These are phyloP conservation scores for Mucuna pruriens DNA, from an alignment of 306 rosid species.

Conservation along the genomic window DNA sequence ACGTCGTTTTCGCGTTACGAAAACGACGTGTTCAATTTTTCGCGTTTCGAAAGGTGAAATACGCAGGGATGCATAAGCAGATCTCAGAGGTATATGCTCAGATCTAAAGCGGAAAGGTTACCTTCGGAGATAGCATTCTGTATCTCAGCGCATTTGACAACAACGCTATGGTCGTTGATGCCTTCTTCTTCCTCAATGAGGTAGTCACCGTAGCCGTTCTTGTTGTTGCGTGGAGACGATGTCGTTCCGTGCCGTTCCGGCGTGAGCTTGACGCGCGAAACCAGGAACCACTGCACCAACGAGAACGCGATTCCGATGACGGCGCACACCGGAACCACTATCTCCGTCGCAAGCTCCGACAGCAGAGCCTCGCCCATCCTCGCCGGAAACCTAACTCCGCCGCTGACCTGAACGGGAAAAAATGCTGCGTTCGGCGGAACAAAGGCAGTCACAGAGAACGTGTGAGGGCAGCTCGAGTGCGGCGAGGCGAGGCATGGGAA, in stretches of 20 bases:
- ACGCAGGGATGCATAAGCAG: not conserved
- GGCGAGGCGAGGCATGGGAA: not conserved
- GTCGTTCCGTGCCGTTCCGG: constrained; percentile 52
- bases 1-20: not conserved
- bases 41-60: not conserved
- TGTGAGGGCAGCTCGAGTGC: constrained; percentile 1
- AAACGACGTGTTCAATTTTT: not conserved
- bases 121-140: constrained; percentile 85
- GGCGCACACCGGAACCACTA: constrained; percentile 66
- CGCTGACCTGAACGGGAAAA: constrained; percentile 1
- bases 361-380: constrained; percentile 60
- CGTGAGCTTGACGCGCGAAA: constrained; percentile 72
- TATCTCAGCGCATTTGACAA: constrained; percentile 74
- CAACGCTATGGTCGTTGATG: constrained; percentile 69
- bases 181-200: constrained; percentile 82
- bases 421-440: not conserved
- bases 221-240: constrained; percentile 39
- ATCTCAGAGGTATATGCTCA: constrained; percentile 21
- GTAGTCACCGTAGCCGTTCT: constrained; percentile 65
- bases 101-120: constrained; percentile 30
- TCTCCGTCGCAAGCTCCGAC: constrained; percentile 66
- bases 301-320: constrained; percentile 71
- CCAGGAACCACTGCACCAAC: constrained; percentile 65
- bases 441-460: not conserved
- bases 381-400: constrained; percentile 51